phyloP scores from a whole-genome alignment of 352 stramenopile genomes.

The Detonula confervacea region DNA sequence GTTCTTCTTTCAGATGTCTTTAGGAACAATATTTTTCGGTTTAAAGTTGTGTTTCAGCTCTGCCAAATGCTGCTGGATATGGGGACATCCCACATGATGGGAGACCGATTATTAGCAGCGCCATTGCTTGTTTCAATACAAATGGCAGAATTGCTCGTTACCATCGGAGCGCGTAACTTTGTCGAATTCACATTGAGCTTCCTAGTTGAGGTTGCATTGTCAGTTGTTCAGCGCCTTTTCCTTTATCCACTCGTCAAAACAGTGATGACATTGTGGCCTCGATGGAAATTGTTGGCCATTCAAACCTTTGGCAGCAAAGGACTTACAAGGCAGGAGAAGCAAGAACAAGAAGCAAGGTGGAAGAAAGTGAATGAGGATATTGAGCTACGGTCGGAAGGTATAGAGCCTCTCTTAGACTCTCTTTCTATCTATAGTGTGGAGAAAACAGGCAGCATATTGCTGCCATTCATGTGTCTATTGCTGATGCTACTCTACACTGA shows the following conservation, averaged over 20 bases:
- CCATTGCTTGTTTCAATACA: constrained; percentile 91
- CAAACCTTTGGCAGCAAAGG: constrained; percentile 80
- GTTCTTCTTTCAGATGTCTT: too few species aligned
- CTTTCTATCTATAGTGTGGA: constrained; percentile 91
- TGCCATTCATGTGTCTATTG: constrained; percentile 89
- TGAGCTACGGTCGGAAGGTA: constrained; percentile 90
- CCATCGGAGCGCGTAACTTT: constrained; percentile 94
- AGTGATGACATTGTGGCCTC: constrained; percentile 88
- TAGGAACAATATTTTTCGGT: constrained; percentile 89
- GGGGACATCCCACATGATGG: constrained; percentile 77
- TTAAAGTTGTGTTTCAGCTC: constrained; percentile 58
- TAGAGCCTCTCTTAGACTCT: constrained; percentile 93
- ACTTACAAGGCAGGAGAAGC: constrained; percentile 91
- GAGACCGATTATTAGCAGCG: constrained; percentile 91
- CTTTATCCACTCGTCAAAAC: constrained; percentile 89
- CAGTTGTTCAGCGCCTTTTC: constrained; percentile 94
- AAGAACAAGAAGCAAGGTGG: constrained; percentile 91
- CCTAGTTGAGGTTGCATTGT: constrained; percentile 91
- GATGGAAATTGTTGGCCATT: constrained; percentile 89
- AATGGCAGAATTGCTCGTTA: constrained; percentile 92
- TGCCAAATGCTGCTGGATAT: constrained; percentile 54
- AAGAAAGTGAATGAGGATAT: constrained; percentile 93
- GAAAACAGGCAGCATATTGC: constrained; percentile 89
- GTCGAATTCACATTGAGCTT: constrained; percentile 94
- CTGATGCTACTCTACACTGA: constrained; percentile 87